These are phyloP conservation scores for Eragrostis nindensis DNA, from an alignment of 176 grass and related monocot species.

Conservation along the genomic window DNA sequence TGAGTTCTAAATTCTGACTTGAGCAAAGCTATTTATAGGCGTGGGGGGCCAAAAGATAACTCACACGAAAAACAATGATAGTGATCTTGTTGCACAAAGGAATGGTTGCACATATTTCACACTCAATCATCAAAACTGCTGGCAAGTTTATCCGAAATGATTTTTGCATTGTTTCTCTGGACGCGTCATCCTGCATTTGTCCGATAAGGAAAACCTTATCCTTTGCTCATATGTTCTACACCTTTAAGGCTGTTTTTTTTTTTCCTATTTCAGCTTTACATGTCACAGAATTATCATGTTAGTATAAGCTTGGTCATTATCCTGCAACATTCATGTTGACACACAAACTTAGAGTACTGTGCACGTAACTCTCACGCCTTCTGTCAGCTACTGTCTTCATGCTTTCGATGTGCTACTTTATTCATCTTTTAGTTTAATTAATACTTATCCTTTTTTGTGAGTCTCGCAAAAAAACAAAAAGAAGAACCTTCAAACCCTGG, in stretches of 20 bases:
- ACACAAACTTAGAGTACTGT: not conserved
- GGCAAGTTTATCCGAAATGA: slow-evolving; percentile 18
- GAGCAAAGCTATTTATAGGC: slow-evolving; percentile 21
- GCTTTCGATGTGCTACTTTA: slow-evolving; percentile 17
- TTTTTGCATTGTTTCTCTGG: not conserved
- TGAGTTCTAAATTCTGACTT: not conserved
- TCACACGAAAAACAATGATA: slow-evolving; percentile 11
- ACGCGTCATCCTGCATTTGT: slow-evolving; percentile 10
- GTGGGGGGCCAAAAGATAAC: slow-evolving; percentile 13
- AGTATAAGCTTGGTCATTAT: slow-evolving; percentile 6
- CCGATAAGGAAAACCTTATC: not conserved
- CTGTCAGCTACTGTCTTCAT: not conserved
- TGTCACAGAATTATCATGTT: not conserved
- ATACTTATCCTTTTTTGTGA: not conserved
- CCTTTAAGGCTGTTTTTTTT: slow-evolving; percentile 9
- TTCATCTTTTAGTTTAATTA: slow-evolving; percentile 15
- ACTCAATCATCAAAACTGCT: slow-evolving; percentile 22
- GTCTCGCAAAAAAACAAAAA: not conserved
- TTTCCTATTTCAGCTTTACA: slow-evolving; percentile 14
- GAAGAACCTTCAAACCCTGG: not conserved
- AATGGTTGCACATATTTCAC: slow-evolving; percentile 9
- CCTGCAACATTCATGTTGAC: slow-evolving; percentile 20
- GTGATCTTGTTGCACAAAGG: not conserved
- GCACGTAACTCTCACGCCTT: slow-evolving; percentile 24
- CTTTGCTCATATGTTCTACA: not conserved